Conservation (phyloP, 495 filamentous ascomycete species). For the Talaromyces proteolyticus region DNA sequence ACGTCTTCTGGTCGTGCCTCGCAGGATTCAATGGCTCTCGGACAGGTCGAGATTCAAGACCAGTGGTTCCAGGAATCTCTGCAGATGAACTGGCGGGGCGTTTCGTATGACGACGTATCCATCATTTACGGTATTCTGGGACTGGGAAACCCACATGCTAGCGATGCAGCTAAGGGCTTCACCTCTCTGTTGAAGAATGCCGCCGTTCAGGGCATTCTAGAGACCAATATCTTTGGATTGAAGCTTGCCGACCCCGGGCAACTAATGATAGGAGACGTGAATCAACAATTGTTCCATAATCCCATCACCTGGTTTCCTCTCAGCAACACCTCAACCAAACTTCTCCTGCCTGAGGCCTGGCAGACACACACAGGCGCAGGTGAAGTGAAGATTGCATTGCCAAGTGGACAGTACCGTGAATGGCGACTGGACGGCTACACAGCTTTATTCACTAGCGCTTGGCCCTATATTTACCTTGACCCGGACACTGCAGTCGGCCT, state of each 20-base stretch:
- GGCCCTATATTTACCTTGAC: conserved; percentile 1
- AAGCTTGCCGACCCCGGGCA: neutral
- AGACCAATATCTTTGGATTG: conserved; percentile 4
- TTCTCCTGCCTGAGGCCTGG: conserved; percentile 3
- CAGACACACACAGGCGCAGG: conserved; percentile 1
- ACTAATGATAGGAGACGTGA: conserved; percentile 3
- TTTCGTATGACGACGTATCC: conserved; percentile 1
- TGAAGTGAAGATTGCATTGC: conserved; percentile 1
- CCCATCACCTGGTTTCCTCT: conserved; percentile 3
- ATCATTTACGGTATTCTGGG: conserved; percentile 4
- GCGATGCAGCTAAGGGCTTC: neutral
- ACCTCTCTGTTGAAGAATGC: neutral
- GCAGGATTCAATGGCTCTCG: conserved; percentile 3
- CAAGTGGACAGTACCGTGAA: conserved; percentile 5
- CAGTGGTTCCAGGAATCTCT: conserved; percentile 5
- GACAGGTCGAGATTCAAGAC: conserved; percentile 2
- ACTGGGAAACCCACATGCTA: conserved; percentile 1
- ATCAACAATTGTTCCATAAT: neutral
- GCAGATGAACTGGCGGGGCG: neutral
- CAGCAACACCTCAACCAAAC: neutral
- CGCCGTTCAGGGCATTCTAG: neutral
- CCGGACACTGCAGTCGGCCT: neutral
- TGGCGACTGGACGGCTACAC: neutral
- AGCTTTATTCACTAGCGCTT: neutral
- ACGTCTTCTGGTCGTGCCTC: conserved; percentile 1